Base-by-base conservation (phyloP, 1,139 yeast genomes). In the Debaryomyces sp. region DNA sequence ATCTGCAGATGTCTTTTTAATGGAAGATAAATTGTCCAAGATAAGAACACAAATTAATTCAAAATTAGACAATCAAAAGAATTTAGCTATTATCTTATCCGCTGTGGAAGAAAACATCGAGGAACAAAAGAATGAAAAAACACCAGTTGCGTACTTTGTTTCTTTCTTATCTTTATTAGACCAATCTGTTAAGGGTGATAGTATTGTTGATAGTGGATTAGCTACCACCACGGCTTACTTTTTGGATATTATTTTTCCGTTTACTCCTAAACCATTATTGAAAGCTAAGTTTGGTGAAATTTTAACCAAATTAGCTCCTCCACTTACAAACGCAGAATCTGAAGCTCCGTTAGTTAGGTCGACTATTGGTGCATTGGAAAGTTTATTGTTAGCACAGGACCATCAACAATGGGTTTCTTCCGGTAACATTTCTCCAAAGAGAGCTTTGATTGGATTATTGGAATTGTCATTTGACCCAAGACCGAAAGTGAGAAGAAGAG, bases 401-500 rank as follows among this genome's bases (percentile, higher is more conserved):
- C 73, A 80, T 39, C 80, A 80, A 52, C 82, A 90, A 23, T 94
- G 99, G 99, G 55, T 50, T 10, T 61, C 74, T 5, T 55, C 63
- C 22, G 74, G 74, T 66, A 80, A 80, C 46, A 75, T 89, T 55
- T 85, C 94, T 26, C 96, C 97, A 27, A 81, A 80, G 62, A 82
- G 96, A 71, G 96, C 95, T 23, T 71, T 92, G 53, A 79, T 82
- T 43, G 97, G 96, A 34, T 70, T 95, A 51, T 71, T 94, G 52
- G 92, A 90, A 60, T 77, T 91, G 54, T 81, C 94, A 0, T 71
- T 89, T 47, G 99, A 95, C 66, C 86, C 89, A 40, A 81, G 99
- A 64, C 99, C 99, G 30, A 95, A 95, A 62, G 96, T 95, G 10
- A 84, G 99, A 67, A 90, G 89, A 80, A 84, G 97, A 73, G 96